Percentiles rank a stretch among this genome's conserved stretches.
These are phyloP conservation scores for Primulina eburnea DNA, from an alignment of 257 asterid species.

Conservation along the genomic window DNA sequence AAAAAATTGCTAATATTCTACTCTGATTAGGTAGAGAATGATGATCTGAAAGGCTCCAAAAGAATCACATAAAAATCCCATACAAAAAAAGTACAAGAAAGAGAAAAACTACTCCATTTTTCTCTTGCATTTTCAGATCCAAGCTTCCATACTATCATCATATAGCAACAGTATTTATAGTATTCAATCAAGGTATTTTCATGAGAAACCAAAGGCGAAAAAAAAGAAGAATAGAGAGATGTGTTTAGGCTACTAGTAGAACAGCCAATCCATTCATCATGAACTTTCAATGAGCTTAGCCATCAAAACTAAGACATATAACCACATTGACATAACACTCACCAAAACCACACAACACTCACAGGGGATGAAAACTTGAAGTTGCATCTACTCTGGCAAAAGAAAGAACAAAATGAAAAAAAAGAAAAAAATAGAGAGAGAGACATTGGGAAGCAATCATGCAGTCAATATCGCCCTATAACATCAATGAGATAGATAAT, in stretches of 20 bases:
- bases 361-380: background rate
- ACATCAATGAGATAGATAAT: background rate
- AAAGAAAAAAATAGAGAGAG: too few species aligned
- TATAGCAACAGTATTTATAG: background rate
- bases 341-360: background rate
- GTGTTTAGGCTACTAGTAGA: background rate
- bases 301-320: background rate
- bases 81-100: too few species aligned
- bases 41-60: too few species aligned
- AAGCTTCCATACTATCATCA: background rate
- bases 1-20: too few species aligned
- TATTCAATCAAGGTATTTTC: background rate
- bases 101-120: too few species aligned
- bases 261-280: background rate
- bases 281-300: background rate
- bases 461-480: background rate
- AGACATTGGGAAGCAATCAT: too few species aligned
- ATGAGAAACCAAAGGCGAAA: background rate
- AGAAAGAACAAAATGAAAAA: background rate
- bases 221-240: too few species aligned
- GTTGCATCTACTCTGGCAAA: background rate
- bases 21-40: too few species aligned
- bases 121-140: background rate
- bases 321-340: background rate
- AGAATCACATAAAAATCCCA: too few species aligned